Conservation (phyloP, 257 asterid species). For the Vinca minor region DNA sequence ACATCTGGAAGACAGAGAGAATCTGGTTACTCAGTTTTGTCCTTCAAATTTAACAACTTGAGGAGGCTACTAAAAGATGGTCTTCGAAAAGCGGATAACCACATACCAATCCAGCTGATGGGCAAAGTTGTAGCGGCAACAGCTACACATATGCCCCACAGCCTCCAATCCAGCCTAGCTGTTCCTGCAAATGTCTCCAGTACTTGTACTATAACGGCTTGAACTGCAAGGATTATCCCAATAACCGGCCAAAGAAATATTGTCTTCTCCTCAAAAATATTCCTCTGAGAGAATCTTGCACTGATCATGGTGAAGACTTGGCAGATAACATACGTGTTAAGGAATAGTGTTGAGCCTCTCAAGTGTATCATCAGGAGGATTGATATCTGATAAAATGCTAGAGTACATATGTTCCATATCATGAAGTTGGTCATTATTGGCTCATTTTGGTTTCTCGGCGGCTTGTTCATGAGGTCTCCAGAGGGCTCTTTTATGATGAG, state of each 20-base stretch:
- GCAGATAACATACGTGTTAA: constrained; percentile 21
- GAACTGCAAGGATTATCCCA: too few relatives aligned
- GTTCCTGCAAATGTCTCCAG: constrained; percentile 14
- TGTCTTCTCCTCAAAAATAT: constrained; percentile 15
- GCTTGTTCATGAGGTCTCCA: constrained; percentile 14
- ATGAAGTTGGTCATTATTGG: constrained; percentile 7
- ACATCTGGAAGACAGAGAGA: not conserved
- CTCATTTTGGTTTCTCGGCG: constrained; percentile 2
- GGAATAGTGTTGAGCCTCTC: constrained; percentile 12
- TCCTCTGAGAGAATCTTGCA: constrained; percentile 6
- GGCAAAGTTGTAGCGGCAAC: constrained; percentile 18
- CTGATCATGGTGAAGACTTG: constrained; percentile 16
- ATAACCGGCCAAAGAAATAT: too few relatives aligned
- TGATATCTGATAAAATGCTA: constrained; percentile 6
- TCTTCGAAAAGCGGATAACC: constrained; percentile 1
- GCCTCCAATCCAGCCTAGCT: constrained; percentile 7
- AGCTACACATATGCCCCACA: constrained; percentile 14
- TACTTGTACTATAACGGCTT: constrained; percentile 11
- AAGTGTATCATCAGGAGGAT: constrained; percentile 15
- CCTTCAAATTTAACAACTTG: constrained; percentile 8
- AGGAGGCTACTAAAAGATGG: constrained; percentile 5
- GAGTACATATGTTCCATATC: constrained; percentile 3
- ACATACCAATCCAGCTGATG: constrained; percentile 5
- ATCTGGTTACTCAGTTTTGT: constrained; percentile 4
- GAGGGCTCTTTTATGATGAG: too few relatives aligned